A percentile compares a stretch with the other conserved stretches of the same genome.
These are phyloP conservation scores for Auricularia auricula-judae DNA, from an alignment of 768 basidiomycete genomes.

Conservation along the genomic window DNA sequence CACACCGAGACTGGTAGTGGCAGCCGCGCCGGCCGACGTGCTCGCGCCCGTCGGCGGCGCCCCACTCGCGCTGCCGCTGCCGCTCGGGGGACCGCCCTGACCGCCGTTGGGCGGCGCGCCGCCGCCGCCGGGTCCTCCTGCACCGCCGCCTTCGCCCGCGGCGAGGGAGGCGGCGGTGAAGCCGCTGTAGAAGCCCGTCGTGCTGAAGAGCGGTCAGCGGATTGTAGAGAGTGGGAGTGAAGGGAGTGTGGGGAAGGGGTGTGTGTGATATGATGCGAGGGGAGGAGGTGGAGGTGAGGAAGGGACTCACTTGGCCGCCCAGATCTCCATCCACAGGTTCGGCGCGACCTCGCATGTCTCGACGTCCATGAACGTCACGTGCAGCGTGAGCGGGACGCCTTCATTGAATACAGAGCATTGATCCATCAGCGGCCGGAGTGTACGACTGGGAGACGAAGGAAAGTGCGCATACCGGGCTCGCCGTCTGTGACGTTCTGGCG, in stretches of 20 bases:
- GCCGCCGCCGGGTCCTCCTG: too few species aligned
- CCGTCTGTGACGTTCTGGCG: background rate
- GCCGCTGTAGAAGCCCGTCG: background rate
- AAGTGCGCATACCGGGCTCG: background rate
- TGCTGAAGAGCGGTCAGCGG: background rate
- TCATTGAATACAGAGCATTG: background rate
- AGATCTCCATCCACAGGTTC: background rate
- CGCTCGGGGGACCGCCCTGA: background rate
- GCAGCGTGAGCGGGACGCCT: background rate
- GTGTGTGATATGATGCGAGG: background rate
- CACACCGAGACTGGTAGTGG: background rate
- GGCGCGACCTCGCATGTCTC: background rate
- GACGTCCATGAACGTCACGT: constrained; percentile 1
- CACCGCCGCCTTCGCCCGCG: background rate
- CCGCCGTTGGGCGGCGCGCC: too few species aligned
- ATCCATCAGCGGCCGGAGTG: background rate
- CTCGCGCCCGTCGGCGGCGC: background rate
- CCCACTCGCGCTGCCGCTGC: background rate
- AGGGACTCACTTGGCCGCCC: background rate
- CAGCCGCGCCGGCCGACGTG: background rate
- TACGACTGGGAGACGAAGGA: background rate
- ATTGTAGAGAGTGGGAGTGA: background rate
- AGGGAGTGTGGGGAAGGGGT: too few species aligned
- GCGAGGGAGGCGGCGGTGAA: background rate
- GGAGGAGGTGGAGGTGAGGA: background rate